A percentile compares a stretch with the other conserved stretches of the same genome.
Conservation (phyloP, 164 flowering plant genomes). For the Houttuynia cordata region DNA sequence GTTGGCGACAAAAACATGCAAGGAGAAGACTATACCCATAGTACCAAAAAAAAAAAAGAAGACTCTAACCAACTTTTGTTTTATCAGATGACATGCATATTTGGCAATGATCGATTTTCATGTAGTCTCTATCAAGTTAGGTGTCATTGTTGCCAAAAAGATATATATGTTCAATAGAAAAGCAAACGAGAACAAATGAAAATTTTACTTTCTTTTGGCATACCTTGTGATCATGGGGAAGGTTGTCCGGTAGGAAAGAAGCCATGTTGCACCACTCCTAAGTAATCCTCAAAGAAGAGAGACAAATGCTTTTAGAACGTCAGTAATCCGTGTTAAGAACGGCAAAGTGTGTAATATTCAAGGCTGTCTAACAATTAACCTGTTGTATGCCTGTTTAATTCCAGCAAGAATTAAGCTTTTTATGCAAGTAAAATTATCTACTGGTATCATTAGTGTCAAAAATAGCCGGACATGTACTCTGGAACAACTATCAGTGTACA, state of each 20-base stretch:
- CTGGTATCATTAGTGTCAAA: too few species aligned
- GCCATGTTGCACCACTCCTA: neutral
- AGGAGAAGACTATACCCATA: too few species aligned
- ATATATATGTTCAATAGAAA: too few species aligned
- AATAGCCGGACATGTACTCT: too few species aligned
- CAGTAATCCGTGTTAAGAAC: neutral
- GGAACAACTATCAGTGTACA: too few species aligned
- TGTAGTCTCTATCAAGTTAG: too few species aligned
- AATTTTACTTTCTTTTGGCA: neutral
- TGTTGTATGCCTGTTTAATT: neutral
- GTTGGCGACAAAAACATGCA: too few species aligned
- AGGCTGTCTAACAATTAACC: neutral
- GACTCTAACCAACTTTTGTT: neutral
- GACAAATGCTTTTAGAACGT: neutral
- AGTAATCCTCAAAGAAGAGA: neutral
- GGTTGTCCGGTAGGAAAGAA: neutral
- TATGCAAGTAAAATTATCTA: neutral
- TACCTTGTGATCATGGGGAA: neutral
- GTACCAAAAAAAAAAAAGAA: too few species aligned
- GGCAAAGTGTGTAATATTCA: neutral
- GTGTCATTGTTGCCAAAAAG: too few species aligned
- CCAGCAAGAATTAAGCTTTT: neutral
- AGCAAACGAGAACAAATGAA: neutral
- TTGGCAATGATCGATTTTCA: too few species aligned
- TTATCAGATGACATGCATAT: too few species aligned